Conservation (phyloP, 805 yeast genomes). For the Kluyveromyces siamensis region DNA sequence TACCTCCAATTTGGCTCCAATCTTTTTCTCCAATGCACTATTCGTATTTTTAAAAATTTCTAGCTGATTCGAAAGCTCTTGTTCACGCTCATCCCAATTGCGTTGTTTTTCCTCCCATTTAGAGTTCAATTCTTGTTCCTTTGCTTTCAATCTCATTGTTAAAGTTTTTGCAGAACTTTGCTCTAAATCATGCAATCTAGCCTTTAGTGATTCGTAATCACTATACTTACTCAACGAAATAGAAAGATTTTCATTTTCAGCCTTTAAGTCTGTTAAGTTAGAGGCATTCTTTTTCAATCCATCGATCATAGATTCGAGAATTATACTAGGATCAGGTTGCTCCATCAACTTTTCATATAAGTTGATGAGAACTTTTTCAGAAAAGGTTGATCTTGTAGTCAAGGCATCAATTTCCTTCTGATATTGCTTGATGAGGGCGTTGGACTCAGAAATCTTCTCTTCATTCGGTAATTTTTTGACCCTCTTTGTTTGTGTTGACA, state of each 20-base stretch:
- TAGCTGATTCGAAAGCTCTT: conserved; percentile 41
- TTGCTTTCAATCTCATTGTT: conserved; percentile 48
- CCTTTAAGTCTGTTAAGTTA: conserved; percentile 42
- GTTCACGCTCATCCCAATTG: conserved; percentile 56
- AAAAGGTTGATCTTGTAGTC: conserved; percentile 65
- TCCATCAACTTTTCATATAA: conserved; percentile 72
- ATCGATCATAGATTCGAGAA: conserved; percentile 61
- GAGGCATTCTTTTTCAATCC: conserved; percentile 44
- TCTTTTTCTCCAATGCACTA: conserved; percentile 61
- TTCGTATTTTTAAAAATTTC: conserved; percentile 45
- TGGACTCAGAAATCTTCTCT: conserved; percentile 43
- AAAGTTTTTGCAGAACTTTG: conserved; percentile 48
- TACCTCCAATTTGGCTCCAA: conserved; percentile 44
- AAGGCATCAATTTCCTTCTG: conserved; percentile 82
- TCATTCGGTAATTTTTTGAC: conserved; percentile 66
- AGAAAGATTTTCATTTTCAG: conserved; percentile 41
- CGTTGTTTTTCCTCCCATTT: conserved; percentile 63
- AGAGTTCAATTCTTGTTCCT: conserved; percentile 64
- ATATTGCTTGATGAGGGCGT: conserved; percentile 57
- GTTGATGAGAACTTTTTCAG: conserved; percentile 66
- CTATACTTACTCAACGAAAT: conserved; percentile 44
- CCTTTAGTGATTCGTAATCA: conserved; percentile 71
- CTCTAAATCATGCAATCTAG: conserved; percentile 51
- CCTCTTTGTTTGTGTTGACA: conserved; percentile 74
- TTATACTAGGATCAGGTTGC: conserved; percentile 87